These are phyloP conservation scores for Strobilomyces echinocephalus DNA, from an alignment of 768 basidiomycete genomes.

Conservation along the genomic window DNA sequence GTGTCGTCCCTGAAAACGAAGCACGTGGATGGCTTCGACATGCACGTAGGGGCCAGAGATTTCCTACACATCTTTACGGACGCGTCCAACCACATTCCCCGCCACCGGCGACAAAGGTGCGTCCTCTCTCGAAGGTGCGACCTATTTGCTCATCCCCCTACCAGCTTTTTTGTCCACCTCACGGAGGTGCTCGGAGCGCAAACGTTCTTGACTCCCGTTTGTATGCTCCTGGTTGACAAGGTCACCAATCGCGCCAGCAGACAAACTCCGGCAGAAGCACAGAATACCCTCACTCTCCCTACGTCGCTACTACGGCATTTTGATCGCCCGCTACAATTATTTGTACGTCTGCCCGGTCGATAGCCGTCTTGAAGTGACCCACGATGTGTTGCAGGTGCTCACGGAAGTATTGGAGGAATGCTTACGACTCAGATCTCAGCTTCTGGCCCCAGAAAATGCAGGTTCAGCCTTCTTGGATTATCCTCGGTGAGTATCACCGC, in stretches of 20 bases:
- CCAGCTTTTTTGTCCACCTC: slow-evolving; percentile 85
- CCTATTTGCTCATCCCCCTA: slow-evolving; percentile 1
- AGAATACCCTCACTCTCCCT: slow-evolving; percentile 59
- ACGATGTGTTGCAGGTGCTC: slow-evolving; percentile 45
- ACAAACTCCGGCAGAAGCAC: slow-evolving; percentile 56
- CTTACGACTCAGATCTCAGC: slow-evolving; percentile 46
- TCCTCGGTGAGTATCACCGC: slow-evolving; percentile 36
- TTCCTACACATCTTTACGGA: slow-evolving; percentile 92
- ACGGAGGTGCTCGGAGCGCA: slow-evolving; percentile 73
- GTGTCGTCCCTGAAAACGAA: slow-evolving; percentile 66
- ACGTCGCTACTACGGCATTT: slow-evolving; percentile 60
- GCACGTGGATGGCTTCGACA: slow-evolving; percentile 48
- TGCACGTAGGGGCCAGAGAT: slow-evolving; percentile 68
- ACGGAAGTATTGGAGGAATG: slow-evolving; percentile 65
- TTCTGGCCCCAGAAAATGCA: slow-evolving; percentile 35
- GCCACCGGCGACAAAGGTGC: slow-evolving; percentile 86
- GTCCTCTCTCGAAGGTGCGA: slow-evolving; percentile 20
- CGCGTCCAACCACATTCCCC: slow-evolving; percentile 85
- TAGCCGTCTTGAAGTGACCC: not conserved
- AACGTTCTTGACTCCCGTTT: slow-evolving; percentile 78
- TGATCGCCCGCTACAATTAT: slow-evolving; percentile 42
- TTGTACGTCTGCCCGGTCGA: slow-evolving; percentile 35
- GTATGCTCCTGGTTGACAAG: slow-evolving; percentile 82
- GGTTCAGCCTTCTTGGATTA: slow-evolving; percentile 52
- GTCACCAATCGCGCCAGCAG: slow-evolving; percentile 63